phyloP scores from a whole-genome alignment of 1,284 basidiomycete genomes.

The Cutaneotrichosporon dermatis region DNA sequence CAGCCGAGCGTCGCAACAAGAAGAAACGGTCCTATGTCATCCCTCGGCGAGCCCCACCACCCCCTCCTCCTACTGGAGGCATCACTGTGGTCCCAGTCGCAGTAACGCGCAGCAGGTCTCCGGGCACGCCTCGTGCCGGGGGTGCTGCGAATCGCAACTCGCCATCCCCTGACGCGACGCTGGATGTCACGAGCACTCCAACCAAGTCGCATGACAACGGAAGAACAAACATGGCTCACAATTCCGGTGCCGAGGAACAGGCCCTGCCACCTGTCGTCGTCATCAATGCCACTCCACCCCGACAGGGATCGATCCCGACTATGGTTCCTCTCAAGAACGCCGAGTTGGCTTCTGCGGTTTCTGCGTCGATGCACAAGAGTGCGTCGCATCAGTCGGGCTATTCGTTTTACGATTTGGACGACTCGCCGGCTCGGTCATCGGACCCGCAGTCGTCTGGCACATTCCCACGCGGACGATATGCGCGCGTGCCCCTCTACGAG shows the following conservation, averaged over 20 bases:
- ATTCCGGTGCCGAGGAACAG: not conserved
- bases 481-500: slow-evolving; percentile 23
- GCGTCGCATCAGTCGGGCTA: slow-evolving; percentile 22
- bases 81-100: not conserved
- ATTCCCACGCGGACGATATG: slow-evolving; percentile 27
- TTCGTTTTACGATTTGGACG: slow-evolving; percentile 39
- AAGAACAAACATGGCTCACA: not conserved
- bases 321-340: slow-evolving; percentile 23
- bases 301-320: slow-evolving; percentile 6
- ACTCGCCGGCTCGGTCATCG: not conserved
- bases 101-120: slow-evolving; percentile 5
- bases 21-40: slow-evolving; percentile 32
- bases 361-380: not conserved
- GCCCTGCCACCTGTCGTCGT: slow-evolving; percentile 4
- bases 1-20: slow-evolving; percentile 15
- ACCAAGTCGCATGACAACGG: not conserved
- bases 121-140: not conserved
- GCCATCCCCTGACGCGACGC: not conserved
- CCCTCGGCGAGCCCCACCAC: slow-evolving; percentile 32
- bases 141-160: slow-evolving; percentile 1
- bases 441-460: not conserved
- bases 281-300: slow-evolving; percentile 7
- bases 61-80: slow-evolving; percentile 19
- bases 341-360: too few relatives aligned
- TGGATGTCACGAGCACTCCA: not conserved